These are phyloP conservation scores for Mortierella sp. DNA, from an alignment of 371 early-diverging fungal species.

Conservation along the genomic window DNA sequence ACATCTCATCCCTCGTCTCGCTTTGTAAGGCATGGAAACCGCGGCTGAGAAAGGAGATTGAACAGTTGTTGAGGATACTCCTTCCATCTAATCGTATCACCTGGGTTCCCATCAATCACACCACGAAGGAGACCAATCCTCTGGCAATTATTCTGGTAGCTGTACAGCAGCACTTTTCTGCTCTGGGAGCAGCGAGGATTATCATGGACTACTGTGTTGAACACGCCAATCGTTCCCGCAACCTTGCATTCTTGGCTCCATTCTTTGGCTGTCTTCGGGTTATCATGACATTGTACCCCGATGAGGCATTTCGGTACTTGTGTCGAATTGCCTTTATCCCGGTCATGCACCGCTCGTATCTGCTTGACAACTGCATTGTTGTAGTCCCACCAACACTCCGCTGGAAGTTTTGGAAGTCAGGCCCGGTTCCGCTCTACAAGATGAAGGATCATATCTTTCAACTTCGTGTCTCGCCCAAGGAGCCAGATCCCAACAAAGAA, in stretches of 20 bases:
- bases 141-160: conserved; percentile 3
- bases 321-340: conserved; percentile 18
- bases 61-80: neutral
- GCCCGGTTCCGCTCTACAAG: neutral
- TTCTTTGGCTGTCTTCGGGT: conserved; percentile 8
- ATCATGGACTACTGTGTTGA: conserved; percentile 21
- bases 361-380: conserved; percentile 10
- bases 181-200: neutral
- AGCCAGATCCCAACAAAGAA: conserved; percentile 9
- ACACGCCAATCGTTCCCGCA: conserved; percentile 9
- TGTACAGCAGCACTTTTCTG: neutral
- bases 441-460: conserved; percentile 16
- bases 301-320: neutral
- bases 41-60: neutral
- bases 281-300: conserved; percentile 6
- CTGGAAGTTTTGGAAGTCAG: conserved; percentile 6
- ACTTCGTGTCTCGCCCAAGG: neutral
- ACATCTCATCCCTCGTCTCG: conserved; percentile 1
- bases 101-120: conserved; percentile 15
- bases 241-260: conserved; percentile 19
- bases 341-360: conserved; percentile 9
- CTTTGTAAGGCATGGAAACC: conserved; percentile 6
- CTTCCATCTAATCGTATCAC: conserved; percentile 5
- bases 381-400: conserved; percentile 1
- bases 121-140: conserved; percentile 1